A percentile compares a stretch with the other conserved stretches of the same genome.
Conservation (phyloP, 345 rosid species). For the Corymbia maculata region DNA sequence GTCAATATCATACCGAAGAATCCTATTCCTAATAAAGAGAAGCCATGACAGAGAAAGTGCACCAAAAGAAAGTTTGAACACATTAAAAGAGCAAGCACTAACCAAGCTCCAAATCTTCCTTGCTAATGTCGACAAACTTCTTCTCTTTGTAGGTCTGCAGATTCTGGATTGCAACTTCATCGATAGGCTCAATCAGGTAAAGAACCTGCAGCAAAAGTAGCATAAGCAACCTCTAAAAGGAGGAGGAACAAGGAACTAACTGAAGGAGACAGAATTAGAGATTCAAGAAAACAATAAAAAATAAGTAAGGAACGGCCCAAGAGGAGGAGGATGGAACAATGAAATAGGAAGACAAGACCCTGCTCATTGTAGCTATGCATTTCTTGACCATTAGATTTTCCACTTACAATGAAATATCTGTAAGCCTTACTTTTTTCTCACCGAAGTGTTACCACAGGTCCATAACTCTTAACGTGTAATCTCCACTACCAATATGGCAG, state of each 20-base stretch:
- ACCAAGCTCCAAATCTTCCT: conserved; percentile 97
- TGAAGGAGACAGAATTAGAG: background rate
- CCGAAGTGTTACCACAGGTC: background rate
- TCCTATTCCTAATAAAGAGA: background rate
- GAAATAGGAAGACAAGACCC: background rate
- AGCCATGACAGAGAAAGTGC: background rate
- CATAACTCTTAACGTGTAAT: background rate
- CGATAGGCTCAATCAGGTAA: conserved; percentile 87
- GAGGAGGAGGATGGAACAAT: background rate
- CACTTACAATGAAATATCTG: background rate
- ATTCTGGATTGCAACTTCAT: conserved; percentile 97
- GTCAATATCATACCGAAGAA: background rate
- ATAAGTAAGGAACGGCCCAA: background rate
- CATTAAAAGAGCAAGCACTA: conserved; percentile 2
- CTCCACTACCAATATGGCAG: background rate
- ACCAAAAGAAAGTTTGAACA: background rate
- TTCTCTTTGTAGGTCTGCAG: conserved; percentile 94
- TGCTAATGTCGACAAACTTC: conserved; percentile 97
- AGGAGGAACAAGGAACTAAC: background rate
- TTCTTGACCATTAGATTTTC: background rate
- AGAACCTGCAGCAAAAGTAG: conserved; percentile 44
- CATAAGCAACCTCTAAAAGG: conserved; percentile 1
- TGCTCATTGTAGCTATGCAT: background rate
- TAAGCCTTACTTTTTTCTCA: background rate
- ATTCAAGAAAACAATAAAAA: background rate